These are phyloP conservation scores for Westerdykella aurantiaca DNA, from an alignment of 2,329 filamentous ascomycete species.

Conservation along the genomic window DNA sequence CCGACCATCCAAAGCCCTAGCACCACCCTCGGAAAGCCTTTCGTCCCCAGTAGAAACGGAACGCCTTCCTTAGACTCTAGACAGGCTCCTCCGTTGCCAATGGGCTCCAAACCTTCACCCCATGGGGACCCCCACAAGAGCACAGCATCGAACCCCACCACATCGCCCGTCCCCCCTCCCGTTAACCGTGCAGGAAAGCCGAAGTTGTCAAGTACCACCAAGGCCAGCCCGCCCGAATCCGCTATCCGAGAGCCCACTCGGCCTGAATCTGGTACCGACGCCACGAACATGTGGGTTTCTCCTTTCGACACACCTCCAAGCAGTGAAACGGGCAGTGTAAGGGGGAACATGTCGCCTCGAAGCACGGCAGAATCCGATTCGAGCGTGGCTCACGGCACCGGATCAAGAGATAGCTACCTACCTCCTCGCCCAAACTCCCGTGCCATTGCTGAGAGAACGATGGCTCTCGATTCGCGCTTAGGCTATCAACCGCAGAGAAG, in stretches of 20 bases:
- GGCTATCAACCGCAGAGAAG: slow-evolving; percentile 16
- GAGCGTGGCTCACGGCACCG: slow-evolving; percentile 20
- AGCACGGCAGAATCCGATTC: slow-evolving; percentile 10
- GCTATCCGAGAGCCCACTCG: slow-evolving; percentile 22
- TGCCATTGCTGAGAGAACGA: slow-evolving; percentile 22
- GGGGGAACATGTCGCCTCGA: slow-evolving; percentile 21
- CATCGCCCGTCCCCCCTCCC: slow-evolving; percentile 56
- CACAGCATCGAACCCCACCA: slow-evolving; percentile 25
- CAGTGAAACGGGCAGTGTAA: slow-evolving; percentile 59
- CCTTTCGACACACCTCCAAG: slow-evolving; percentile 84
- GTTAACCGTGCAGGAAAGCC: slow-evolving; percentile 78
- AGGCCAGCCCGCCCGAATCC: slow-evolving; percentile 33
- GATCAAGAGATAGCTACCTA: slow-evolving; percentile 28
- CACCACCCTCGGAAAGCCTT: slow-evolving; percentile 23
- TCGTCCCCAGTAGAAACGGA: slow-evolving; percentile 36
- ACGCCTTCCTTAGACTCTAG: slow-evolving; percentile 40
- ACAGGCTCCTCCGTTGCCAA: slow-evolving; percentile 29
- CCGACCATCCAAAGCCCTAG: slow-evolving; percentile 8
- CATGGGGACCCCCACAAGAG: slow-evolving; percentile 25
- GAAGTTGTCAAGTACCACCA: slow-evolving; percentile 48
- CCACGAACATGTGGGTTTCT: slow-evolving; percentile 52
- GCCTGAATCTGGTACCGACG: slow-evolving; percentile 37
- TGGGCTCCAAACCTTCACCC: slow-evolving; percentile 11
- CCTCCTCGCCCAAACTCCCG: slow-evolving; percentile 27
- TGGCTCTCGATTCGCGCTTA: slow-evolving; percentile 17